Base-by-base conservation (phyloP, 352 stramenopile genomes). In the Phytophthora macrochlamydospora region DNA sequence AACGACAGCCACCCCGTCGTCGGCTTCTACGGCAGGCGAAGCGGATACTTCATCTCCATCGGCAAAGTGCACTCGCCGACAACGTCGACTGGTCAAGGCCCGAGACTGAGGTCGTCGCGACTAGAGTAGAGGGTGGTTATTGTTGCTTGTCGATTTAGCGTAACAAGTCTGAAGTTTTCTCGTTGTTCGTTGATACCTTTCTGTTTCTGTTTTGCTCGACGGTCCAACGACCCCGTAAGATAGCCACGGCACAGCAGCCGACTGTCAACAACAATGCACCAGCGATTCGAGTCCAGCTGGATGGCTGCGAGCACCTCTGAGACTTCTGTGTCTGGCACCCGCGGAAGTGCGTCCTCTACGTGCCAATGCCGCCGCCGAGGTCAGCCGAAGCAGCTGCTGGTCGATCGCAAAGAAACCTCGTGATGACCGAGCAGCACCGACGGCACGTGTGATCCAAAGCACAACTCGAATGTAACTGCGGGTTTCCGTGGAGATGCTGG, bases 41-140 rank as follows among this genome's bases (percentile, higher is more conserved):
- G 14, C 63, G 30, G 64, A 40, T 5, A 46, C 46, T 12, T 29
- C 32, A 7, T 32, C 38, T 51, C 14, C 12, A 29, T 33, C 53
- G 7, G 54, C 60, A 9, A 73, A 73, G 45, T 73, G 65, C 53
- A 68, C 40, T 44, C 60, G 59, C 8, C 65, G 53, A 7, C 65
- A 68, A 35, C 59, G 65, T 12, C 53, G 29, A 2, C 40, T 62
- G 48, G 4, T 1, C 6, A 52, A 44, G 31, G 35, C 11, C 7
- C 2, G 37, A 11, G 4, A 44, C 37, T 58, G 30, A 62, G 18
- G 18, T 24, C 18, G 18, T 24, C 18, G 18, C 18, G 18, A 24
- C 18, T 24, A 24, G 40, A 46, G 9, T 46, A 38, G 29, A 49
- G 30, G 29, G 6, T 40, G 35, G 35, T 11, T 40, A 40, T 6